Conservation (phyloP, 2,329 filamentous ascomycete genomes). For the Phyllosticta citribraziliensis region DNA sequence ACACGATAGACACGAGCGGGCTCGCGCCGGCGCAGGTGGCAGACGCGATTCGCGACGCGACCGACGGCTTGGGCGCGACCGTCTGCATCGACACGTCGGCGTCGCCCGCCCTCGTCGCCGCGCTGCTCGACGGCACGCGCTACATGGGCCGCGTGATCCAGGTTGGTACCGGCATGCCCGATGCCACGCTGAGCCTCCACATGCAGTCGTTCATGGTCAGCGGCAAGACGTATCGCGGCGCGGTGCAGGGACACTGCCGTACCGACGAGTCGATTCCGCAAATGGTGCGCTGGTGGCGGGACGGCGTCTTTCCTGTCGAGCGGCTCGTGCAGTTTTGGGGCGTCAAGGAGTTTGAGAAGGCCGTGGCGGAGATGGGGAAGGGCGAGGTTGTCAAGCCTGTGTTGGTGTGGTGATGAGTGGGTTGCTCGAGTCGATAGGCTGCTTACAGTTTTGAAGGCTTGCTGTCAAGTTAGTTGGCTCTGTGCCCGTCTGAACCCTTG, state of each 20-base stretch:
- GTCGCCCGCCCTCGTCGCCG: slow-evolving; percentile 30
- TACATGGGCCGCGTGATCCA: slow-evolving; percentile 40
- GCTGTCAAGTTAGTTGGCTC: too few relatives aligned
- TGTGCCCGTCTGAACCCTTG: too few relatives aligned
- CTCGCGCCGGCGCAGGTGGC: not conserved
- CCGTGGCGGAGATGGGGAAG: slow-evolving; percentile 1
- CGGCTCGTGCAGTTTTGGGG: slow-evolving; percentile 7
- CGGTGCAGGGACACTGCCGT: slow-evolving; percentile 35
- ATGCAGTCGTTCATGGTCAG: slow-evolving; percentile 39
- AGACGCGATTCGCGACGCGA: slow-evolving; percentile 23
- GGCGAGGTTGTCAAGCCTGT: slow-evolving; percentile 7
- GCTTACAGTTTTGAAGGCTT: too few relatives aligned
- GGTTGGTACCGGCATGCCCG: slow-evolving; percentile 36
- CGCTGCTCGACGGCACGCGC: slow-evolving; percentile 32
- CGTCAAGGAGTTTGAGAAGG: not conserved
- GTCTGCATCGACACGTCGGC: slow-evolving; percentile 42
- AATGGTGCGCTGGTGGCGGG: slow-evolving; percentile 5
- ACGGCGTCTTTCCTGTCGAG: slow-evolving; percentile 6
- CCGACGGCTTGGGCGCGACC: slow-evolving; percentile 27
- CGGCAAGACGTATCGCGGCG: slow-evolving; percentile 40
- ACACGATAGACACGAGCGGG: slow-evolving; percentile 25
- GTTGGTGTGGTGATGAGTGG: slow-evolving; percentile 3
- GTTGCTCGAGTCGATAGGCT: too few relatives aligned
- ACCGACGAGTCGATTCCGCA: slow-evolving; percentile 15
- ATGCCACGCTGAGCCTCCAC: slow-evolving; percentile 31